phyloP scores from a whole-genome alignment of 2,329 filamentous ascomycete species.

The Alternaria infectoria region DNA sequence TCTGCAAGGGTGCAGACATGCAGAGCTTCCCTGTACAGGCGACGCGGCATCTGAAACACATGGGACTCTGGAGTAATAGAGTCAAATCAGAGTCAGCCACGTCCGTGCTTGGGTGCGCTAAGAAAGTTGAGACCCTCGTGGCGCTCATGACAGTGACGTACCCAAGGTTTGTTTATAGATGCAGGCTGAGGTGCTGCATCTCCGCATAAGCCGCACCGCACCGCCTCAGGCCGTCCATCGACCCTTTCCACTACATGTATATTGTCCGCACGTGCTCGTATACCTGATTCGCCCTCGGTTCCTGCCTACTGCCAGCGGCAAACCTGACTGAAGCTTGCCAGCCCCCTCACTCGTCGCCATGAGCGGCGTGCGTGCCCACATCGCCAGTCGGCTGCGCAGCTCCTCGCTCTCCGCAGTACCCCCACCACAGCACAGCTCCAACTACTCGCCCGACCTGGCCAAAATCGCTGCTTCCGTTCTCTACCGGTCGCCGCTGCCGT shows the following conservation, averaged over 20 bases:
- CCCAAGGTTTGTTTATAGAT: constrained; percentile 22
- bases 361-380: constrained; percentile 47
- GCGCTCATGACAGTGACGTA: constrained; percentile 18
- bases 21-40: neutral
- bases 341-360: constrained; percentile 26
- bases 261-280: constrained; percentile 18
- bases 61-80: constrained; percentile 8
- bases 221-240: constrained; percentile 8
- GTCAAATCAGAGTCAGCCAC: constrained; percentile 20
- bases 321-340: neutral
- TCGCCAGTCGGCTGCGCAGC: constrained; percentile 48
- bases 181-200: neutral
- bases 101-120: constrained; percentile 12
- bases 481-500: constrained; percentile 60
- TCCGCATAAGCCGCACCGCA: constrained; percentile 12
- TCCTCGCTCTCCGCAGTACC: constrained; percentile 57
- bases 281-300: constrained; percentile 2
- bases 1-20: neutral
- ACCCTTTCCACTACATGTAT: neutral
- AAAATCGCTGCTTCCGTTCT: constrained; percentile 60
- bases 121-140: constrained; percentile 10
- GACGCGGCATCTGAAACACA: neutral
- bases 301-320: neutral
- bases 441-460: constrained; percentile 58
- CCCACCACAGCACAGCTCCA: constrained; percentile 52